These are phyloP conservation scores for Boletus bicolor DNA, from an alignment of 768 basidiomycete species.

Conservation along the genomic window DNA sequence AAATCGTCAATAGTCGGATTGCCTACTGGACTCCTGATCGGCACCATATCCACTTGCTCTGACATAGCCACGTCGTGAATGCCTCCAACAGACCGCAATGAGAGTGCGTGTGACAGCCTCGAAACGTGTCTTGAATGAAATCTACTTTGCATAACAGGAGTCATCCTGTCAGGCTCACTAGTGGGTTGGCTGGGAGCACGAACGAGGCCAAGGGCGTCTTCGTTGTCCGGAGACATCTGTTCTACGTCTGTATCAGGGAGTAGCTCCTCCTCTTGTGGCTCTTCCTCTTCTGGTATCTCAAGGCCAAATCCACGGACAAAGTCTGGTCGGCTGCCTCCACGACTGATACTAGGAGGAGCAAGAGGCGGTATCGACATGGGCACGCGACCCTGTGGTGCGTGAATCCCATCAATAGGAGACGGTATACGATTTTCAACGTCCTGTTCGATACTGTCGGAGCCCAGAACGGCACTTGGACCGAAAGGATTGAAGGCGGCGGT, in stretches of 20 bases:
- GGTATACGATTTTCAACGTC: constrained; percentile 23
- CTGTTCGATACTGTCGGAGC: constrained; percentile 44
- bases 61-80: constrained; percentile 35
- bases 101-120: constrained; percentile 62
- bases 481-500: constrained; percentile 60
- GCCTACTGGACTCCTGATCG: constrained; percentile 32
- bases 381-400: constrained; percentile 56
- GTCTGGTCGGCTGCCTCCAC: constrained; percentile 59
- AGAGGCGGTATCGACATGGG: constrained; percentile 46
- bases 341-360: constrained; percentile 41
- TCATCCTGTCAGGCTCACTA: constrained; percentile 39
- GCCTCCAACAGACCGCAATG: constrained; percentile 60
- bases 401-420: constrained; percentile 34
- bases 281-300: constrained; percentile 74
- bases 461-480: constrained; percentile 52
- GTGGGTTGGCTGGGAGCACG: constrained; percentile 26
- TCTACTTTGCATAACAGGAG: constrained; percentile 48
- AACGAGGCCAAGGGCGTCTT: constrained; percentile 23
- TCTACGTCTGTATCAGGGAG: constrained; percentile 29
- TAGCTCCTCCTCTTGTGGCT: constrained; percentile 49
- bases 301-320: constrained; percentile 79
- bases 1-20: constrained; percentile 35
- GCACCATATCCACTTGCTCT: constrained; percentile 28
- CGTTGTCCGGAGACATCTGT: constrained; percentile 40
- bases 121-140: constrained; percentile 71